Percentiles rank a stretch among this genome's conserved stretches.
phyloP scores from a whole-genome alignment of 2,329 filamentous ascomycete genomes.

The Clonostachys solani region DNA sequence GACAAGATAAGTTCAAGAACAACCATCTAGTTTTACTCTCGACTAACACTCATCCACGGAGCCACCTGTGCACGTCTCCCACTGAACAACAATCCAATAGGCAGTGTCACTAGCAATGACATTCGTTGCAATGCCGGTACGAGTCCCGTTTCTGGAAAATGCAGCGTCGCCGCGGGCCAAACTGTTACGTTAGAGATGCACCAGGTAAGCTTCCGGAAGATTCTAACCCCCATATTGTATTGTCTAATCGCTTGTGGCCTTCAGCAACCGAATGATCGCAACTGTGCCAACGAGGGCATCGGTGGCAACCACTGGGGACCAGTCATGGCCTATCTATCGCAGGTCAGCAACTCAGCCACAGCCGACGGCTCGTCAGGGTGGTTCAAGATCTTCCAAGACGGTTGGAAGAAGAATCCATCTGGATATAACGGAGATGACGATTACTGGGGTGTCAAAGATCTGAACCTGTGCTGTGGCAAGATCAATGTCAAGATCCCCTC shows the following conservation, averaged over 20 bases:
- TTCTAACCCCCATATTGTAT: not conserved
- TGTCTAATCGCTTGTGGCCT: no score
- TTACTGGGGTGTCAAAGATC: slow-evolving; percentile 37
- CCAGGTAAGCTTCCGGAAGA: slow-evolving; percentile 19
- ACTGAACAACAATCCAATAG: slow-evolving; percentile 44
- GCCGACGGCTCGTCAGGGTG: slow-evolving; percentile 35
- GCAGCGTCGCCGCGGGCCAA: slow-evolving; percentile 39
- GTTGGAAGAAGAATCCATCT: slow-evolving; percentile 24
- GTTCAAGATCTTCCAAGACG: slow-evolving; percentile 50
- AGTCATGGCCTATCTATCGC: slow-evolving; percentile 45
- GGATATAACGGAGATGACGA: slow-evolving; percentile 32
- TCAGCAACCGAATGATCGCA: slow-evolving; percentile 32
- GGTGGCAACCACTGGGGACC: slow-evolving; percentile 51
- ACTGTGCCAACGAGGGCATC: slow-evolving; percentile 41
- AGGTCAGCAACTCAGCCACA: slow-evolving; percentile 39
- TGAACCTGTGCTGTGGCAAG: slow-evolving; percentile 31
- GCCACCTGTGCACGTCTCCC: slow-evolving; percentile 42
- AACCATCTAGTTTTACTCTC: not conserved
- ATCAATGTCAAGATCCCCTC: slow-evolving; percentile 37
- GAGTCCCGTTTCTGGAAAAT: slow-evolving; percentile 30
- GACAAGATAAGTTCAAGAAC: slow-evolving; percentile 25
- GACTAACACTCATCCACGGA: slow-evolving; percentile 21
- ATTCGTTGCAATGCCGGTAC: slow-evolving; percentile 40
- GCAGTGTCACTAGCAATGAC: slow-evolving; percentile 31
- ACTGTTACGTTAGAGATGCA: slow-evolving; percentile 55